These are phyloP conservation scores for Graphium sp. DNA, from an alignment of 2,329 filamentous ascomycete genomes.

Conservation along the genomic window DNA sequence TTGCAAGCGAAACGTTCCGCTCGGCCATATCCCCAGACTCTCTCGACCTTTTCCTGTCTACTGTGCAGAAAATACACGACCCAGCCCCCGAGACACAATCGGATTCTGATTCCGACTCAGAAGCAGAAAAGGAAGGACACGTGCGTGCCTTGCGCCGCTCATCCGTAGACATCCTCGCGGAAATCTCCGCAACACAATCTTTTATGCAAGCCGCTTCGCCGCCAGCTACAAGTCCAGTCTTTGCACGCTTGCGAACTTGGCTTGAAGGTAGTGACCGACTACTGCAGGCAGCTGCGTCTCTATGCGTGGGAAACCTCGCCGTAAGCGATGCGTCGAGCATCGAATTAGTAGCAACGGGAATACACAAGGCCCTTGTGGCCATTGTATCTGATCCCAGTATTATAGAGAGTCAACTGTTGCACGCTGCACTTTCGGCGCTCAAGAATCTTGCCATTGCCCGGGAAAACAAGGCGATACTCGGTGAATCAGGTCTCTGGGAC, in stretches of 20 bases:
- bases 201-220: slow-evolving; percentile 26
- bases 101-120: background rate
- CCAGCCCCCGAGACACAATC: slow-evolving; percentile 22
- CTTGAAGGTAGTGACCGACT: slow-evolving; percentile 19
- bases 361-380: slow-evolving; percentile 24
- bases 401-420: slow-evolving; percentile 32
- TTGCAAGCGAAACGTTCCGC: slow-evolving; percentile 35
- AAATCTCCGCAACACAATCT: slow-evolving; percentile 13
- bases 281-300: slow-evolving; percentile 39
- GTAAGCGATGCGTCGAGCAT: slow-evolving; percentile 37
- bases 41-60: slow-evolving; percentile 25
- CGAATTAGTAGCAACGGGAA: slow-evolving; percentile 26
- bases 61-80: slow-evolving; percentile 27
- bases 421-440: slow-evolving; percentile 40
- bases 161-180: slow-evolving; percentile 19
- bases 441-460: slow-evolving; percentile 46
- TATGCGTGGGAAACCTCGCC: slow-evolving; percentile 44
- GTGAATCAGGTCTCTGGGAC: slow-evolving; percentile 24
- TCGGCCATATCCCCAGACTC: slow-evolving; percentile 18
- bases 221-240: slow-evolving; percentile 19
- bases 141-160: too few relatives aligned
- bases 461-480: slow-evolving; percentile 34
- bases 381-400: slow-evolving; percentile 23
- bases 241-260: slow-evolving; percentile 28
- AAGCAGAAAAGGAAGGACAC: slow-evolving; percentile 10